These are phyloP conservation scores for Arthrobotrys conoides DNA, from an alignment of 2,329 filamentous ascomycete genomes.

Conservation along the genomic window DNA sequence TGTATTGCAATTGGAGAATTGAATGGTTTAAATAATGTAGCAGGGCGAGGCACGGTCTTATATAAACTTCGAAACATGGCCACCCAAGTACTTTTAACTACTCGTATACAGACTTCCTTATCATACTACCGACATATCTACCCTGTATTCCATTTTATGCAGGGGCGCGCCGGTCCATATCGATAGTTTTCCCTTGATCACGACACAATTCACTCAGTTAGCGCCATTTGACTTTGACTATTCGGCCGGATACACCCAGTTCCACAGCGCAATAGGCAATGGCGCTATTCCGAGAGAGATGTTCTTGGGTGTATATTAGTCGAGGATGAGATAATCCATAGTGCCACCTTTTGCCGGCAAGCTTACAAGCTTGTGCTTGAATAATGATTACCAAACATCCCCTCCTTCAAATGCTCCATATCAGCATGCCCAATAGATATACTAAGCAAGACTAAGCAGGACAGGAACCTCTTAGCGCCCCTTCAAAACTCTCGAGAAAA, in stretches of 20 bases:
- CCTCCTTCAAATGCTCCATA: not conserved
- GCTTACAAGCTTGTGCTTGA: constrained; percentile 10
- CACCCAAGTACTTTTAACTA: no score
- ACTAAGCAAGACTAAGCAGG: constrained; percentile 25
- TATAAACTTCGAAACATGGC: constrained; percentile 13
- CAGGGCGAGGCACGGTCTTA: constrained; percentile 1
- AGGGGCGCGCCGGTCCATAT: constrained; percentile 4
- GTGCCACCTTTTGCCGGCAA: not conserved
- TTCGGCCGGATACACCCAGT: constrained; percentile 48
- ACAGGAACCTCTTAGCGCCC: no score
- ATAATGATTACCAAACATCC: constrained; percentile 50
- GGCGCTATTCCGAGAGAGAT: constrained; percentile 28
- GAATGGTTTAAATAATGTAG: not conserved
- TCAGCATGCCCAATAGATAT: not conserved
- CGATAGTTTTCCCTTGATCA: constrained; percentile 26
- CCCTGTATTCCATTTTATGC: constrained; percentile 13
- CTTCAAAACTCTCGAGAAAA: not conserved
- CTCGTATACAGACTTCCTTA: no score
- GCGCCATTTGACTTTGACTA: constrained; percentile 23
- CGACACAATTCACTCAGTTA: constrained; percentile 47
- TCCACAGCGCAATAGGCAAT: constrained; percentile 2
- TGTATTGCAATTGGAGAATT: not conserved
- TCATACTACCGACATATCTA: not conserved
- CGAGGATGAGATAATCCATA: constrained; percentile 15
- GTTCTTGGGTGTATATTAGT: not conserved